These are phyloP conservation scores for Sugiyamaella lignohabitans DNA, from an alignment of 805 yeast genomes.

Conservation along the genomic window DNA sequence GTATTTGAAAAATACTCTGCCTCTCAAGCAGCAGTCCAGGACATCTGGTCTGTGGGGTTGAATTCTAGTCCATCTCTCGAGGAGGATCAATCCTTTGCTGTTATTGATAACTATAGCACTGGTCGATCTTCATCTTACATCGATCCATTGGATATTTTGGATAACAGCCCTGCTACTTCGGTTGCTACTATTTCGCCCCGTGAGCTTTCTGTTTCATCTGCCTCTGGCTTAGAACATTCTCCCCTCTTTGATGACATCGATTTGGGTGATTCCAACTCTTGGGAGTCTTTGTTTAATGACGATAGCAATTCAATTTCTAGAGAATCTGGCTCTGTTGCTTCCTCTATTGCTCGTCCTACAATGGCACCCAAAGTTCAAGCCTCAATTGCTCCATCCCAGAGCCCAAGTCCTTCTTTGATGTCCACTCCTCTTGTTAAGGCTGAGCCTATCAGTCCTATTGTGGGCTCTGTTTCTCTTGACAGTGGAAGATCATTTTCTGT, in stretches of 20 bases:
- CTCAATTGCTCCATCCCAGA: background rate
- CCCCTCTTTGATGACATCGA: conserved; percentile 30
- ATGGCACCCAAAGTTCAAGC: background rate
- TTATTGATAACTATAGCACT: conserved; percentile 4
- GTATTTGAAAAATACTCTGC: conserved; percentile 32
- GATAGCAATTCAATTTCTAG: background rate
- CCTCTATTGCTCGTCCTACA: background rate
- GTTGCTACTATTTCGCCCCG: conserved; percentile 20
- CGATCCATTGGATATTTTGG: conserved; percentile 12
- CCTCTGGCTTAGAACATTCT: conserved; percentile 25
- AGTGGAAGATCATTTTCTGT: background rate
- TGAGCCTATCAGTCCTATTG: conserved; percentile 3
- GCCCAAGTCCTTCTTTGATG: background rate
- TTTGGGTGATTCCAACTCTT: conserved; percentile 22
- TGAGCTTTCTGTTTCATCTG: conserved; percentile 15
- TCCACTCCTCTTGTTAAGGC: background rate
- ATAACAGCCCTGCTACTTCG: conserved; percentile 5
- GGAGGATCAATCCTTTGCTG: conserved; percentile 8
- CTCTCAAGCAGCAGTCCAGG: conserved; percentile 24
- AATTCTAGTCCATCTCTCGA: conserved; percentile 1
- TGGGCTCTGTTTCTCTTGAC: background rate
- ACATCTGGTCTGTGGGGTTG: conserved; percentile 22
- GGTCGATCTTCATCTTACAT: conserved; percentile 6
- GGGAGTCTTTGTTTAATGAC: conserved; percentile 33
- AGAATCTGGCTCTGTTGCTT: conserved; percentile 2